Percentiles rank a stretch among this genome's conserved stretches.
Evolutionary conservation across 2,329 filamentous ascomycete genomes (phyloP).

Genomic region (Sporothrix schenckii): DNA sequence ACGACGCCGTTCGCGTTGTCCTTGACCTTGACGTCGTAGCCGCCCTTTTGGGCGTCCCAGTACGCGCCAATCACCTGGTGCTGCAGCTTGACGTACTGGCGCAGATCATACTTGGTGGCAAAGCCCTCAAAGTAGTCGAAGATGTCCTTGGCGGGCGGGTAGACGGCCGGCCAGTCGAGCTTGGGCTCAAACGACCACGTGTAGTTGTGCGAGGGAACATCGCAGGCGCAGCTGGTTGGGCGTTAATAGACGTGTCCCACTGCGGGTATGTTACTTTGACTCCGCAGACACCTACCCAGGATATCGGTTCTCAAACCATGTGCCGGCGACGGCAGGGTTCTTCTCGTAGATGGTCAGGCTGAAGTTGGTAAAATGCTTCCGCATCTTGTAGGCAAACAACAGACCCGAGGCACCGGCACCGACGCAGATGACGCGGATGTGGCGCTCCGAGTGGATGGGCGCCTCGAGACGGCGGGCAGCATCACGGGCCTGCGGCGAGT

Average conservation of each 20-base stretch:
- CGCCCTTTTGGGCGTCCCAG: constrained; percentile 49
- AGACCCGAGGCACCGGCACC: constrained; percentile 55
- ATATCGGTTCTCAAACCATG: constrained; percentile 57
- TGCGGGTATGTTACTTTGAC: neutral
- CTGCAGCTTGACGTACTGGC: constrained; percentile 50
- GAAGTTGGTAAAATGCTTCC: constrained; percentile 48
- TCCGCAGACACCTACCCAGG: constrained; percentile 42
- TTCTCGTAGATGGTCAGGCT: constrained; percentile 50
- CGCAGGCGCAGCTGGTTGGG: constrained; percentile 48
- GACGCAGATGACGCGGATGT: constrained; percentile 46
- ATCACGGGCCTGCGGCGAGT: constrained; percentile 26
- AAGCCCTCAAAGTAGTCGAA: constrained; percentile 43
- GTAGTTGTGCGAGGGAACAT: constrained; percentile 57
- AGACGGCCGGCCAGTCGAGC: constrained; percentile 42
- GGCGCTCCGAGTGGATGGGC: constrained; percentile 36
- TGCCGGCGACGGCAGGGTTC: constrained; percentile 52
- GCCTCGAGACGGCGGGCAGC: constrained; percentile 33
- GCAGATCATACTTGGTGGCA: constrained; percentile 42
- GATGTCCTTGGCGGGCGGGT: constrained; percentile 38
- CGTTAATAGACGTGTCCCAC: neutral
- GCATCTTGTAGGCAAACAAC: constrained; percentile 53
- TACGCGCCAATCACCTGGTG: constrained; percentile 48
- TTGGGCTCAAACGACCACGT: constrained; percentile 41
- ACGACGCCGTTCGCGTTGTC: constrained; percentile 38
- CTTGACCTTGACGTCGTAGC: constrained; percentile 46